phyloP scores from a whole-genome alignment of 169 alveolate species.

The Cryptosporidium baileyi region DNA sequence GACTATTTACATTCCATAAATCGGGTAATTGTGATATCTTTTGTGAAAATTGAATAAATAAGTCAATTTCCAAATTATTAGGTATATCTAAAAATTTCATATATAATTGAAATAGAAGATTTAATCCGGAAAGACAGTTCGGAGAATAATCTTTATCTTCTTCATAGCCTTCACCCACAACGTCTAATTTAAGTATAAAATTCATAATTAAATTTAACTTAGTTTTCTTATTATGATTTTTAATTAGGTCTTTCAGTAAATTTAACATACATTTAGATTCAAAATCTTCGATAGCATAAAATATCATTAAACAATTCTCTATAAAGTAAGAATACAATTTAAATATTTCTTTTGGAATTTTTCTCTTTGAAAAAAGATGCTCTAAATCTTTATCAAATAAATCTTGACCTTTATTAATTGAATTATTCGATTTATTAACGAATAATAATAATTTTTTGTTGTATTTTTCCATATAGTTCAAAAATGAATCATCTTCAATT shows the following conservation, averaged over 20 bases:
- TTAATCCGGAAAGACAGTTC: slow-evolving; percentile 33
- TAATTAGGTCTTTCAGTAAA: not conserved
- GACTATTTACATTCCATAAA: slow-evolving; percentile 4
- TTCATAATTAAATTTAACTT: not conserved
- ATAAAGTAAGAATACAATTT: not conserved
- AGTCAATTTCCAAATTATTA: not conserved
- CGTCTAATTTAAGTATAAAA: not conserved
- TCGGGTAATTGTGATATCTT: slow-evolving; percentile 49
- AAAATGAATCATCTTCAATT: not conserved
- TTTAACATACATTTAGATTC: not conserved
- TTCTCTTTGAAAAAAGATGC: not conserved
- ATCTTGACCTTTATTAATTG: not conserved
- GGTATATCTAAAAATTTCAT: not conserved
- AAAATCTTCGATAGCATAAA: slow-evolving; percentile 34
- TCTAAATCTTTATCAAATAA: not conserved
- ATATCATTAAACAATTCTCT: not conserved
- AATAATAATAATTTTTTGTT: not conserved
- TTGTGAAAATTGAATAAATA: not conserved
- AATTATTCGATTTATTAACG: not conserved
- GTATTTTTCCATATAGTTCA: not conserved
- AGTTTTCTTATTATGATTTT: not conserved
- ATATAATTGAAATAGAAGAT: not conserved
- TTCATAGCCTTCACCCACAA: not conserved
- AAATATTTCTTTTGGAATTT: not conserved
- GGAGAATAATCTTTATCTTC: slow-evolving; percentile 8